Percentiles rank a stretch among this genome's conserved stretches.
Evolutionary conservation across 768 basidiomycete genomes (phyloP).

Genomic region (Exidia glandulosa): DNA sequence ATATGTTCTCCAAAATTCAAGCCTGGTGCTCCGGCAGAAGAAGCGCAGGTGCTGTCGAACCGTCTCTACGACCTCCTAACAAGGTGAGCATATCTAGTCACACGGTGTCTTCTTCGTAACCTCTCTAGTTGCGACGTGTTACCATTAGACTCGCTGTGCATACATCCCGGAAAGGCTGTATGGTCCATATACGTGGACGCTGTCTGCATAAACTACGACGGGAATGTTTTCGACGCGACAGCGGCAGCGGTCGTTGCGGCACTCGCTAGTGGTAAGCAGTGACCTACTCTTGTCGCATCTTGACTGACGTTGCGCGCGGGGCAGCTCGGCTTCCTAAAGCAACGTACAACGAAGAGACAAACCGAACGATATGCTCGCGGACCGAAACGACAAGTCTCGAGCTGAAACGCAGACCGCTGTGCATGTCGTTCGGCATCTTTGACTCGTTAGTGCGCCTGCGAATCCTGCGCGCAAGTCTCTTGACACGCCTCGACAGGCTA

Average conservation of each 20-base stretch:
- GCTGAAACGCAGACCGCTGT: conserved; percentile 35
- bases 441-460: conserved; percentile 43
- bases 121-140: conserved; percentile 50
- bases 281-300: background rate
- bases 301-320: background rate
- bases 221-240: conserved; percentile 87
- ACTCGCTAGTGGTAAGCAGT: conserved; percentile 62
- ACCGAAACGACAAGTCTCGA: conserved; percentile 33
- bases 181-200: conserved; percentile 96
- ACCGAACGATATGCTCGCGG: conserved; percentile 52
- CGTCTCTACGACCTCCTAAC: conserved; percentile 68
- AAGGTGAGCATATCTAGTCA: conserved; percentile 41
- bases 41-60: conserved; percentile 85
- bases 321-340: conserved; percentile 64
- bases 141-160: conserved; percentile 59
- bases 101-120: background rate
- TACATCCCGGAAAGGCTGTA: conserved; percentile 65
- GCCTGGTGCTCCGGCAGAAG: conserved; percentile 88
- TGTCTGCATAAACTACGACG: conserved; percentile 95
- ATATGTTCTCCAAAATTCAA: conserved; percentile 91
- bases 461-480: background rate
- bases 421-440: conserved; percentile 71
- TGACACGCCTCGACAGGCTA: conserved; percentile 27
- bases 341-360: conserved; percentile 55
- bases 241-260: conserved; percentile 83